phyloP scores from a whole-genome alignment of 805 yeast species.

The Jamesozyma rosinii region DNA sequence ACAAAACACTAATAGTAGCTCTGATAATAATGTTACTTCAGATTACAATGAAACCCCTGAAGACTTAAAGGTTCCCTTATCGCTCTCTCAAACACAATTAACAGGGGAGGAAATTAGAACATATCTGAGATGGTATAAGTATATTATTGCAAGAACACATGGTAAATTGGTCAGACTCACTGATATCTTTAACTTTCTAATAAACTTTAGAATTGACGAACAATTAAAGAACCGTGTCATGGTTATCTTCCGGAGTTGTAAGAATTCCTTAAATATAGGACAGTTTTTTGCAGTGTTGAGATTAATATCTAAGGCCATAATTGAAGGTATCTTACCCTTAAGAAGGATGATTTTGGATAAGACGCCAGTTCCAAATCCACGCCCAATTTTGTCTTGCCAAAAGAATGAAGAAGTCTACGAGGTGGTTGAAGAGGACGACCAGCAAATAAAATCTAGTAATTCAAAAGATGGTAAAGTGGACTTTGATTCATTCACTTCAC shows the following conservation, averaged over 20 bases:
- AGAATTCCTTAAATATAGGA: conserved; percentile 65
- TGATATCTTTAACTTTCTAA: conserved; percentile 70
- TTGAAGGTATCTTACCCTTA: conserved; percentile 41
- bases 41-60: conserved; percentile 25
- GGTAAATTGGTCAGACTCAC: conserved; percentile 55
- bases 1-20: not conserved
- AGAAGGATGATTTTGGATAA: conserved; percentile 42
- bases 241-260: conserved; percentile 42
- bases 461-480: conserved; percentile 43
- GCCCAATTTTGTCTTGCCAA: conserved; percentile 60
- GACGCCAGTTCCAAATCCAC: conserved; percentile 72
- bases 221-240: conserved; percentile 42
- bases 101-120: conserved; percentile 73
- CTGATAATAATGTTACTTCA: not conserved
- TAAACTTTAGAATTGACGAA: conserved; percentile 61
- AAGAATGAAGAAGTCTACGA: conserved; percentile 42
- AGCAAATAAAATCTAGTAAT: conserved; percentile 11
- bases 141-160: conserved; percentile 63
- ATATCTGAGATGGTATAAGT: conserved; percentile 89
- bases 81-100: conserved; percentile 57
- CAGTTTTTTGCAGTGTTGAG: conserved; percentile 85
- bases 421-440: conserved; percentile 28
- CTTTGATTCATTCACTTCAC: conserved; percentile 76
- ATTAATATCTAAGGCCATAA: conserved; percentile 61
- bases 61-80: conserved; percentile 46